Percentiles rank a stretch among this genome's conserved stretches.
Evolutionary conservation across 1,139 yeast genomes (phyloP).

Genomic region (Hemisphaericaspora xylanilytica): DNA sequence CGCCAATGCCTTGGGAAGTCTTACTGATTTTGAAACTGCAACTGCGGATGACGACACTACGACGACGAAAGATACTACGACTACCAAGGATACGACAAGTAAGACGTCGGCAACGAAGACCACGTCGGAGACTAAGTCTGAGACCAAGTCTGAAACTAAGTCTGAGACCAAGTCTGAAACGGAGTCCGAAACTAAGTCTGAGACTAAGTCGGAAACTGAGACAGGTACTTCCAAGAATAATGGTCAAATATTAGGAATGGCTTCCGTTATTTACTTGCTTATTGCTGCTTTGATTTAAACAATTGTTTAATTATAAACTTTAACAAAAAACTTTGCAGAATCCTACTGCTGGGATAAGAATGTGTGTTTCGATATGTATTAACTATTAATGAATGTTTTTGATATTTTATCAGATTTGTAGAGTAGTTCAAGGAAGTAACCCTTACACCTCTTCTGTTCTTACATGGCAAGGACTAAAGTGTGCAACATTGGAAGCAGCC

Average conservation of each 20-base stretch:
- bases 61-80: conserved; percentile 1
- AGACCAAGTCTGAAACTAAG: not conserved
- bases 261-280: not conserved
- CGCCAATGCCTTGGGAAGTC: not conserved
- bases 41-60: not conserved
- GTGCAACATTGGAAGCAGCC: too few relatives aligned
- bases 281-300: conserved; percentile 3
- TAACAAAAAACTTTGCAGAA: not conserved
- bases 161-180: conserved; percentile 1
- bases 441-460: too few relatives aligned
- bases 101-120: not conserved
- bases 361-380: not conserved
- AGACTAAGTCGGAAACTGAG: not conserved
- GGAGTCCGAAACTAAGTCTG: conserved; percentile 1
- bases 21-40: not conserved
- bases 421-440: too few relatives aligned
- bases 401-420: too few relatives aligned
- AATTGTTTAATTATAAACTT: too few relatives aligned
- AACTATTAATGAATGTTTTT: too few relatives aligned
- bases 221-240: conserved; percentile 1
- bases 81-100: not conserved
- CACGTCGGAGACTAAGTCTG: not conserved
- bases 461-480: too few relatives aligned
- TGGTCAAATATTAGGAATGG: conserved; percentile 1
- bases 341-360: not conserved